A percentile compares a stretch with the other conserved stretches of the same genome.
These are phyloP conservation scores for Monilinia fructicola DNA, from an alignment of 2,329 filamentous ascomycete species.

Conservation along the genomic window DNA sequence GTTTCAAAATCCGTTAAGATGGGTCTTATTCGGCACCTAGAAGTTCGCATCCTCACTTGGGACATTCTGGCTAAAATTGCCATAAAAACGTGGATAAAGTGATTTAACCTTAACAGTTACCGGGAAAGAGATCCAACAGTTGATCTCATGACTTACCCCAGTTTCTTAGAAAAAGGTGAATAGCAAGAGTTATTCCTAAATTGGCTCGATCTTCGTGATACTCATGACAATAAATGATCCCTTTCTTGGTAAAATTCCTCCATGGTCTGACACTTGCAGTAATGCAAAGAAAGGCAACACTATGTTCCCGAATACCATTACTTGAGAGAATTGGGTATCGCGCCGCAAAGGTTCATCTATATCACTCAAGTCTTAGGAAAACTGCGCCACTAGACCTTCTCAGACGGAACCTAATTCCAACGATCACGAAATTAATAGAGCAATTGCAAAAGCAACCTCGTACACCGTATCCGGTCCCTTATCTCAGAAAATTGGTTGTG, in stretches of 20 bases:
- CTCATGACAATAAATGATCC: background rate
- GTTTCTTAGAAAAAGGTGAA: constrained; percentile 3
- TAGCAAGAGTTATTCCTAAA: background rate
- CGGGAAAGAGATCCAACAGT: background rate
- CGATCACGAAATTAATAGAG: too few species aligned
- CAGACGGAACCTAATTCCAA: too few species aligned
- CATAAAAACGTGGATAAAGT: constrained; percentile 18
- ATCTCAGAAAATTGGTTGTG: too few species aligned
- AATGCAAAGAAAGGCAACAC: background rate
- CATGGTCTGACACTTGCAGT: background rate
- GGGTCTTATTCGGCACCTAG: background rate
- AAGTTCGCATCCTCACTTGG: background rate
- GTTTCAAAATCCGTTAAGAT: background rate
- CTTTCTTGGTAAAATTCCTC: constrained; percentile 16
- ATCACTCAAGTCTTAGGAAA: too few species aligned
- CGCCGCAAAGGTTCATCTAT: too few species aligned
- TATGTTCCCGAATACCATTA: background rate
- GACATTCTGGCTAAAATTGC: constrained; percentile 17
- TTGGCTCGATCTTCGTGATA: background rate
- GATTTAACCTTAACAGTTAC: constrained; percentile 1
- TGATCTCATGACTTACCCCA: constrained; percentile 22
- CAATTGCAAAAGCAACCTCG: too few species aligned
- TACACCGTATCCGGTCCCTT: too few species aligned
- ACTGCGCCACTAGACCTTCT: too few species aligned
- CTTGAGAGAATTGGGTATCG: background rate